Evolutionary conservation across 2,329 filamentous ascomycete genomes (phyloP), one percentile per base, ranked within the genome.

Genomic region (Podosphaera fusca): DNA sequence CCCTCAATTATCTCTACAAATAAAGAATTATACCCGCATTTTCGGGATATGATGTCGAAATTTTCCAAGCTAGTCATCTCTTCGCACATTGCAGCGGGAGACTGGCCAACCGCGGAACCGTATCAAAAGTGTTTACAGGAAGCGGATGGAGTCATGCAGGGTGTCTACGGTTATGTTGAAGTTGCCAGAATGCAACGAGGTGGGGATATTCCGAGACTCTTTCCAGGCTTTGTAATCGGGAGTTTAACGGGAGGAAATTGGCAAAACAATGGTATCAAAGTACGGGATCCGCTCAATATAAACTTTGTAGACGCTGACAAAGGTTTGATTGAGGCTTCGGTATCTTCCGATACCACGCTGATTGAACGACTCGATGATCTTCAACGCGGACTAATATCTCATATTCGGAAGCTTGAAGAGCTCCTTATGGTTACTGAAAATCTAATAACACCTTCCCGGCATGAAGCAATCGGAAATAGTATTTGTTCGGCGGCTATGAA

Each of bases 1-100:
- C 92, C 92, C 3, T 96, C 92, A n/a, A 95, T 98, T 65, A 98
- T 98, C 59, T 95, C 89, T 5, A 94, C 87, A 4, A 98, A 98
- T 74, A 96, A 96, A 69, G 86, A 88, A 0, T 74, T 98, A 14
- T 96, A 96, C 67, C 92, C 92, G 31, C 89, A 96, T 70, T 98
- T 98, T 71, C 78, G 92, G 56, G 92, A 96, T 67, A 96, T 96
- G 82, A 98, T 98, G 92, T 96, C 92, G 50, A 89, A 94, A 64
- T 98, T 98, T 69, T 96, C 92, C n/a, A 98, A 98, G 69, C 76
- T 98, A 8, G 92, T 98, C 50, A 82, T 98, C 54, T 98, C 92
- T 2, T 96, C 92, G 12, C 92, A 98, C 67, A 95, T 98, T 67
- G 92, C 92, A 45, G 88, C 90, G 4, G 87, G 90, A 38, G 92